Conservation (phyloP, 2,329 filamentous ascomycete genomes). For the Diaporthe eres region DNA sequence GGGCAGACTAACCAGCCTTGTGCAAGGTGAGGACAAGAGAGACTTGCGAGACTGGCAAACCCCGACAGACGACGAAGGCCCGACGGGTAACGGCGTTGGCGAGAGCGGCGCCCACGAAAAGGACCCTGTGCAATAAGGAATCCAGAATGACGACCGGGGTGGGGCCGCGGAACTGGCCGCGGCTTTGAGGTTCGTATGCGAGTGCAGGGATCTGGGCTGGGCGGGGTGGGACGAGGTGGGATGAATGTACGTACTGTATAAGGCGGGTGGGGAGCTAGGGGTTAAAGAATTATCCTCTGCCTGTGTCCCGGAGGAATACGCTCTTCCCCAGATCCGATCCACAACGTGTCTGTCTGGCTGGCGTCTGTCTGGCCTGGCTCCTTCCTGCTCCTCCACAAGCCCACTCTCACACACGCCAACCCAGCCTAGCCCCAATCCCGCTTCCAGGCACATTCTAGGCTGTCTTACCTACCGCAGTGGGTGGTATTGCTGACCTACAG, state of each 20-base stretch:
- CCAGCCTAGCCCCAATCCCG: constrained; percentile 7
- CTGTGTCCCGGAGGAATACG: neutral
- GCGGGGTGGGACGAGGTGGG: constrained; percentile 1
- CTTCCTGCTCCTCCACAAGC: neutral
- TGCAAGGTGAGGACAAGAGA: neutral
- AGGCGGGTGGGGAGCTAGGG: neutral
- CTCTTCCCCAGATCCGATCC: constrained; percentile 30
- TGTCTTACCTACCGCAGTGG: too few species aligned
- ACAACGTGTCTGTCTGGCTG: neutral
- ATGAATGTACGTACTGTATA: neutral
- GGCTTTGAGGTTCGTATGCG: constrained; percentile 10
- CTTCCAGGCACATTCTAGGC: neutral
- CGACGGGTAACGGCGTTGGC: constrained; percentile 1
- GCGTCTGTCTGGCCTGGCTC: constrained; percentile 7
- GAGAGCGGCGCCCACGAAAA: neutral
- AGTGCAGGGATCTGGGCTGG: neutral
- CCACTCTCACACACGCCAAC: neutral
- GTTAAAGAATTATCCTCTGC: constrained; percentile 10
- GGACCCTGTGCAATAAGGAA: constrained; percentile 9
- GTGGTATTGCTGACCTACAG: neutral
- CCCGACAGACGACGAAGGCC: neutral
- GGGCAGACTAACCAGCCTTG: neutral
- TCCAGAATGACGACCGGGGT: constrained; percentile 17
- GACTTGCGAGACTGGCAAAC: neutral
- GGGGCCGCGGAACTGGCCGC: constrained; percentile 22